Evolutionary conservation across 2,329 filamentous ascomycete species (phyloP).

Genomic region (Fusarium kyushuense): DNA sequence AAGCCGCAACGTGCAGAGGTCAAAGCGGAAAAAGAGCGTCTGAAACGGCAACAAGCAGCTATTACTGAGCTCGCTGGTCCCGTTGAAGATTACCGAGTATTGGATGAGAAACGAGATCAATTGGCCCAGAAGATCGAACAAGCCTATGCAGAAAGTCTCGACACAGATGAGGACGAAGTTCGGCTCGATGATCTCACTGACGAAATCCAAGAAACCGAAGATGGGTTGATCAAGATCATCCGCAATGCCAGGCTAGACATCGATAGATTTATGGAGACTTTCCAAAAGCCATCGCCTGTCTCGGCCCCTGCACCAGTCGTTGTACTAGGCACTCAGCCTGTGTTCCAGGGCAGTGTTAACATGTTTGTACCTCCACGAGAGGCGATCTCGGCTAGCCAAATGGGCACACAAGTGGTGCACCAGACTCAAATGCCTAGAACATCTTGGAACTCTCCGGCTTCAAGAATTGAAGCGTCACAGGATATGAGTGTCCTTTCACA

Average conservation of each 20-base stretch:
- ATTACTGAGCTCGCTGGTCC: slow-evolving; percentile 57
- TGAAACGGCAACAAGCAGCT: slow-evolving; percentile 61
- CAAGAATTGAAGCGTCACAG: slow-evolving; percentile 32
- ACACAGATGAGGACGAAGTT: slow-evolving; percentile 65
- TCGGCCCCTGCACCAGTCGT: slow-evolving; percentile 42
- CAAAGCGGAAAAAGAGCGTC: slow-evolving; percentile 62
- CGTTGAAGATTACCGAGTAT: slow-evolving; percentile 57
- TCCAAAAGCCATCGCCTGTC: slow-evolving; percentile 27
- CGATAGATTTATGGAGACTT: slow-evolving; percentile 53
- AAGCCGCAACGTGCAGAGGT: slow-evolving; percentile 61
- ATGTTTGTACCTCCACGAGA: slow-evolving; percentile 53
- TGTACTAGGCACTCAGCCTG: slow-evolving; percentile 61
- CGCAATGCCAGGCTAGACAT: slow-evolving; percentile 61
- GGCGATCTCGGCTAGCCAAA: slow-evolving; percentile 49
- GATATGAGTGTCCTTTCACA: slow-evolving; percentile 44
- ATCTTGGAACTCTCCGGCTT: slow-evolving; percentile 44
- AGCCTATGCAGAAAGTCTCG: slow-evolving; percentile 63
- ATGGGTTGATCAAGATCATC: slow-evolving; percentile 56
- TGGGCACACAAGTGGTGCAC: slow-evolving; percentile 62
- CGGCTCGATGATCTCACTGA: slow-evolving; percentile 62
- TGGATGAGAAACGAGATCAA: slow-evolving; percentile 59
- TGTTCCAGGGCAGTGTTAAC: slow-evolving; percentile 47
- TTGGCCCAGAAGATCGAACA: slow-evolving; percentile 62
- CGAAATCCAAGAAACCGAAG: slow-evolving; percentile 59
- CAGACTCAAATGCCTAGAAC: slow-evolving; percentile 62